A percentile compares a stretch with the other conserved stretches of the same genome.
Evolutionary conservation across 306 rosid species (phyloP).

Genomic region (Vicia villosa): DNA sequence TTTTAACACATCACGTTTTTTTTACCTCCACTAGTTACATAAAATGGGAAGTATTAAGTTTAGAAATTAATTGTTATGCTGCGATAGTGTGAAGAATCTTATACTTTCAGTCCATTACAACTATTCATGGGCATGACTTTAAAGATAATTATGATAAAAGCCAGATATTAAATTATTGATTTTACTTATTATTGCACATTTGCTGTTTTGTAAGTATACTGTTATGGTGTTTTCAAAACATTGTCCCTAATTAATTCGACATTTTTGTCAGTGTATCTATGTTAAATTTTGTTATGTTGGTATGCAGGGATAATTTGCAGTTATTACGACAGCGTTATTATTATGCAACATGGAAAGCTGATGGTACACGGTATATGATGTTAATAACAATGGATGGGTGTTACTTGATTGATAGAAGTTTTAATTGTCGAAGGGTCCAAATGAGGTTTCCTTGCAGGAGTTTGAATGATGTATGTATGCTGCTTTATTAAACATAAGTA

Average conservation of each 20-base stretch:
- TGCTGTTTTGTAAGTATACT: background rate
- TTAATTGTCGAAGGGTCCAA: slow-evolving; percentile 94
- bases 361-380: slow-evolving; percentile 99
- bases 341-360: slow-evolving; percentile 99
- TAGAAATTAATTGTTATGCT: too few species aligned
- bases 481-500: slow-evolving; percentile 30
- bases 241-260: slow-evolving; percentile 9
- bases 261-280: slow-evolving; percentile 23
- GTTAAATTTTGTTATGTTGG: slow-evolving; percentile 37
- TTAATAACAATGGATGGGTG: slow-evolving; percentile 96
- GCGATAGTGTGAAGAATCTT: too few species aligned
- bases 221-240: slow-evolving; percentile 18
- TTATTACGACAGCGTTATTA: slow-evolving; percentile 93
- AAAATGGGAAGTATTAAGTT: background rate
- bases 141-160: too few species aligned
- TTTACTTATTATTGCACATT: background rate
- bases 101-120: too few species aligned
- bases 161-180: too few species aligned
- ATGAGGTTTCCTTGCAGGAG: slow-evolving; percentile 98
- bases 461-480: slow-evolving; percentile 67
- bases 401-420: slow-evolving; percentile 87
- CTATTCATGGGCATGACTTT: too few species aligned
- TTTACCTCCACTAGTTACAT: background rate
- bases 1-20: background rate
- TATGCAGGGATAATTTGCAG: slow-evolving; percentile 86